Evolutionary conservation across 371 early-diverging fungal species (phyloP), one percentile per base, ranked within the genome.

Genomic region (Zychaea mexicana): DNA sequence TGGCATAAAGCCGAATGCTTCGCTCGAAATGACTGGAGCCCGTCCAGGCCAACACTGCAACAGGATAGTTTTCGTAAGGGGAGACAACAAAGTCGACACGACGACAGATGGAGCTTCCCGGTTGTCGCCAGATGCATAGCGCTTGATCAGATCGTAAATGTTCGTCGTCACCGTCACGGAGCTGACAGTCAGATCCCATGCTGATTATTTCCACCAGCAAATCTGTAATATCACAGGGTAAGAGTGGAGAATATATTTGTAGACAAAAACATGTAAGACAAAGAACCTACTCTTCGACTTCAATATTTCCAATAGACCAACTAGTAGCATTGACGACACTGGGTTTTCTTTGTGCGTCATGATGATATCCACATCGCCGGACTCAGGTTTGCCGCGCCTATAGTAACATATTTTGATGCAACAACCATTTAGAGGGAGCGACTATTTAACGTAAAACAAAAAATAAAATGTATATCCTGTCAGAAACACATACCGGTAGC

Each of bases 41-140:
- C 21, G 70, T 70, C 70, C 70, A 70, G 10, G 61, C 66, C 12
- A 70, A 59, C 9, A 70, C 38, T n/a, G 66, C 59, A n/a, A 66
- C 22, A 3, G 66, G 57, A 60, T 70, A 70, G n/a, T 65, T 57
- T 13, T 62, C 46, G 19, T 39, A 62, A 0, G 66, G 70, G 1
- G 64, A 39, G 5, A 70, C 66, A 22, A 70, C 57, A 10, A 70
- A 22, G 39, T 70, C 70, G 3, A 70, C 56, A n/a, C 70, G 62
- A n/a, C 66, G 70, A 60, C 42, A 47, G 13, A 63, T 39, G n/a
- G 12, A 13, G 5, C 49, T 49, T 15, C 58, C 53, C 10, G 61
- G 52, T 9, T 66, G 64, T 17, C 45, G 53, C 70, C 70, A 70
- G 2, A 70, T 53, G 36, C 62, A 60, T 1, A 66, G 61, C 30